These are phyloP conservation scores for Tremella yokohamensis DNA, from an alignment of 768 basidiomycete genomes.

Conservation along the genomic window DNA sequence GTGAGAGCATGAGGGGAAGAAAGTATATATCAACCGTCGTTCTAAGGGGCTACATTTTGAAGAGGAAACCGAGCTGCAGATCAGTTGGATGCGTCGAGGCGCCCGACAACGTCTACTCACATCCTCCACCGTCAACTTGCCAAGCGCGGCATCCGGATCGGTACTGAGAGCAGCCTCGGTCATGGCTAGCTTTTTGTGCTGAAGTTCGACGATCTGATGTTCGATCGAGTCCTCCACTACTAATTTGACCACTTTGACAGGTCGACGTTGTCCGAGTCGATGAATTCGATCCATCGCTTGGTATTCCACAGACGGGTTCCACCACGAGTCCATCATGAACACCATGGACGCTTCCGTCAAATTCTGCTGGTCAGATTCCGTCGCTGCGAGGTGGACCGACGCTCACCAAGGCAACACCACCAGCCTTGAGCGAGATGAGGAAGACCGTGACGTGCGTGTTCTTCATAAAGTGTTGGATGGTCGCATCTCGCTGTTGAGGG, in stretches of 20 bases:
- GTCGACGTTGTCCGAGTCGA: constrained; percentile 88
- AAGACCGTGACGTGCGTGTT: constrained; percentile 95
- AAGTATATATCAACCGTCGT: background rate
- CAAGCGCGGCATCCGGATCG: constrained; percentile 69
- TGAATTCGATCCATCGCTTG: constrained; percentile 92
- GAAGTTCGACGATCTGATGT: constrained; percentile 83
- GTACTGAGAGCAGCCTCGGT: constrained; percentile 56
- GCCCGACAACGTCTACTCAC: constrained; percentile 23
- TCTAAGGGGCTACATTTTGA: constrained; percentile 36
- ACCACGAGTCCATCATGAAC: constrained; percentile 97
- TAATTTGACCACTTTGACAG: constrained; percentile 87
- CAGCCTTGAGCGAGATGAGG: constrained; percentile 87
- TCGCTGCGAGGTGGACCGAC: constrained; percentile 59
- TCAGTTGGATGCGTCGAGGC: background rate
- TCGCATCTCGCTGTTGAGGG: constrained; percentile 90
- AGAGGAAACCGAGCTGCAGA: constrained; percentile 46
- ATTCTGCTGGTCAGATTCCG: constrained; percentile 32
- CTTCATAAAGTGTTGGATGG: constrained; percentile 92
- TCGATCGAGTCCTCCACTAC: constrained; percentile 97
- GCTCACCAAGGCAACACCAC: constrained; percentile 59
- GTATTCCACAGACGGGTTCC: constrained; percentile 84
- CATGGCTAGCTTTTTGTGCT: constrained; percentile 97
- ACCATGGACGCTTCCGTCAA: constrained; percentile 70
- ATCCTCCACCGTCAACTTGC: constrained; percentile 77
- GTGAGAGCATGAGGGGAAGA: background rate